Base-by-base conservation (phyloP, 2,329 filamentous ascomycete species). In the Aspergillus caelatus region DNA sequence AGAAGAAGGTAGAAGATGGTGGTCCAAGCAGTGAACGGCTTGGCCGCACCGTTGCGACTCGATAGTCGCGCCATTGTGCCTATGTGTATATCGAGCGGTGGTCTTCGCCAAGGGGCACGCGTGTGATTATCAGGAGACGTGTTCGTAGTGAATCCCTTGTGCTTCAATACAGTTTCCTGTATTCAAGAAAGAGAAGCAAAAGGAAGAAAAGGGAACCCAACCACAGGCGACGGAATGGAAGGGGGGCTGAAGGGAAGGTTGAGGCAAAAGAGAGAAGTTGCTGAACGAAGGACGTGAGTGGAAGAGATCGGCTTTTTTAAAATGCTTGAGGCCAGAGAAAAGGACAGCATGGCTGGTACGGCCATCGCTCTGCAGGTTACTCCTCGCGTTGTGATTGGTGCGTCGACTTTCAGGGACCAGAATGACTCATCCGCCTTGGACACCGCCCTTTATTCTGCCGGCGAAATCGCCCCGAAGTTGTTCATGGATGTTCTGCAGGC, bases 1-100 rank as follows among this genome's bases (percentile, higher is more conserved):
- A 97, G 88, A 78, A 93, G 88, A 74, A 97, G 90, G 85, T 97
- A 97, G 83, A 94, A 90, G 81, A 97, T 84, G 78, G 95, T 88
- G 83, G 87, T 93, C 93, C 86, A 97, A 85, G 89, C 90, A 45
- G 75, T 70, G 84, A 84, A 94, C 79, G 86, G 88, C 86, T 87
- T 90, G 84, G 82, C 87, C 85, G 84, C 86, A 85, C 84, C 86
- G 82, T 72, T 73, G 65, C 75, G 76, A 77, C 81, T 78, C 77
- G 88, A 89, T 77, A 83, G 81, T 75, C 84, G 81, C 74, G 85
- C 82, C 86, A 88, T 88, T 72, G 72, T 82, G 79, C 67, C 61
- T 64, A 65, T 70, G 62, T 69, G 65, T 54, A 50, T 54, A 58
- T 46, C 52, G 63, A 61, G 57, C 48, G 68, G 55, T 45, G 60